Percentiles rank a stretch among this genome's conserved stretches.
These are phyloP conservation scores for Parachlorella kessleri DNA, from an alignment of 139 green algal species.

Conservation along the genomic window DNA sequence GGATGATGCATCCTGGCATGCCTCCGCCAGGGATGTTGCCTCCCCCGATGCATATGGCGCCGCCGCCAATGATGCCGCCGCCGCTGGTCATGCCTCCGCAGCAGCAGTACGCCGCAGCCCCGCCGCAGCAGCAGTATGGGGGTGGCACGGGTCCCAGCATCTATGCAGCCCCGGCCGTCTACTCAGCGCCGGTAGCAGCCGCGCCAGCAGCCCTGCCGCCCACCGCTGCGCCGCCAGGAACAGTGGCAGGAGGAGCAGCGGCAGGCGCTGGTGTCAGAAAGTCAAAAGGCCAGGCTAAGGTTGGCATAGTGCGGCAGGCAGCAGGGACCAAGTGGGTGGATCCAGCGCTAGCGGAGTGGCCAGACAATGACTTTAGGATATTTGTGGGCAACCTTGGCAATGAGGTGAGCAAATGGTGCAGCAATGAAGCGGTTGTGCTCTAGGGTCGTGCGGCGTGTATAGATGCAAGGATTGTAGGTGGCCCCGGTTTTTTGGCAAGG, in stretches of 20 bases:
- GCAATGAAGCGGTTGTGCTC: no score
- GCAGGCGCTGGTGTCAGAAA: background rate
- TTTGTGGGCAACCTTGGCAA: conserved; percentile 98
- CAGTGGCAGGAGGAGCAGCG: background rate
- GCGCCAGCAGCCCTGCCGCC: background rate
- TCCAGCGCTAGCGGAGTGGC: conserved; percentile 83
- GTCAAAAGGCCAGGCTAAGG: conserved; percentile 27
- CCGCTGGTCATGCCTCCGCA: conserved; percentile 4
- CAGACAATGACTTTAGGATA: conserved; percentile 93
- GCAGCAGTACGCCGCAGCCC: background rate
- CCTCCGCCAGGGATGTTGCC: background rate
- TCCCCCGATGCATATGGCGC: background rate
- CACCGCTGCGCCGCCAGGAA: no score
- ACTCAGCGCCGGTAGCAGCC: background rate
- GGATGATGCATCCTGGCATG: background rate
- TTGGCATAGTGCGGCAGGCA: conserved; percentile 50
- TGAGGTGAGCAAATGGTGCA: conserved; percentile 72
- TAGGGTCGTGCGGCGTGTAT: no score
- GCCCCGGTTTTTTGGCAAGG: no score
- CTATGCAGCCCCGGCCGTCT: background rate
- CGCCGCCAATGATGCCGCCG: background rate
- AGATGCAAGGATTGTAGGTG: no score
- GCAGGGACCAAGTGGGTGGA: conserved; percentile 78
- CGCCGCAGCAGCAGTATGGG: no score
- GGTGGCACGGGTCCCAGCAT: background rate